Evolutionary conservation across 169 alveolate genomes (phyloP), one percentile per base, ranked within the genome.

Genomic region (Plasmodium vivax): DNA sequence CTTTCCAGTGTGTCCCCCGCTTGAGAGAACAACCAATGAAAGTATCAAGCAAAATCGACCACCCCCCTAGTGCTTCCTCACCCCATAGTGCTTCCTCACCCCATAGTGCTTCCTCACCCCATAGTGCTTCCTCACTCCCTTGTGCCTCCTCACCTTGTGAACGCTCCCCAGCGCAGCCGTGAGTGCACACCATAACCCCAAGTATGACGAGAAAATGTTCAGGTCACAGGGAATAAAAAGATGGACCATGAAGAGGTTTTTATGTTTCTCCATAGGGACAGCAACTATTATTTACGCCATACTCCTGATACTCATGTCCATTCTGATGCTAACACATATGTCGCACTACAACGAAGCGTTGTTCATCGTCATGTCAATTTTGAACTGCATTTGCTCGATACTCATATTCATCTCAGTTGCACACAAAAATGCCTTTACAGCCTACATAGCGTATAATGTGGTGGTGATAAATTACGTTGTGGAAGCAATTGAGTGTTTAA

Each of bases 341-440:
- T 88, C 94, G 71, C 87, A 88, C 71, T 88, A 88, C n/a, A 88
- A 88, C 19, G 83, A 38, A 88, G 82, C 94, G 12, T 80, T 88
- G n/a, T 88, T 88, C 82, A 88, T 88, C 68, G 58, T 88, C 51
- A 88, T 88, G 47, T 34, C 94, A 6, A 80, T 80, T 16, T 43
- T 88, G 62, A 88, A 88, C 47, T 88, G 84, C 30, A 38, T 88
- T 10, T 88, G 94, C 71, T 27, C 94, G 2, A 10, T 79, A 45
- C 51, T 88, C 45, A 88, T 88, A 88, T 88, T 72, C 73, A 41
- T 88, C 14, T 88, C 94, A 38, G 56, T 88, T 47, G 19, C 81
- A 47, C 90, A 88, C 72, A 88, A 88, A 88, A 88, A 88, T 88
- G 94, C 94, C 27, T 88, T 88, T 88, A 88, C 94, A 41, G 94